These are phyloP conservation scores for Pouteria campechiana DNA, from an alignment of 179 eudicot genomes.

Conservation along the genomic window DNA sequence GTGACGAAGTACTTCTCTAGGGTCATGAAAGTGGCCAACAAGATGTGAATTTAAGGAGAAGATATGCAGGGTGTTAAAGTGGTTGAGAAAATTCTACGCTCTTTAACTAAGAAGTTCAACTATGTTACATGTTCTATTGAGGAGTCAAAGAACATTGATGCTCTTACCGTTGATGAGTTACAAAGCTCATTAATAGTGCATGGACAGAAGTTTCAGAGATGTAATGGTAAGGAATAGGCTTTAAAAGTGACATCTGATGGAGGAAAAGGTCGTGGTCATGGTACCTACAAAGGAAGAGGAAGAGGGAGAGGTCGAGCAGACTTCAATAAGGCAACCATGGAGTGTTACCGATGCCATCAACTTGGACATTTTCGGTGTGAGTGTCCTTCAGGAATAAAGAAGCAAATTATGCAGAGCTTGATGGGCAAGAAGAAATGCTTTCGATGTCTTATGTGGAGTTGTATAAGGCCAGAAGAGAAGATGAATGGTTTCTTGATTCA, in stretches of 20 bases:
- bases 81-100: background rate
- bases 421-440: too few species aligned
- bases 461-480: too few species aligned
- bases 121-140: background rate
- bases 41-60: background rate
- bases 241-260: background rate
- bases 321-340: background rate
- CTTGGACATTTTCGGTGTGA: background rate
- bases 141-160: background rate
- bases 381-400: background rate
- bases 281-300: background rate
- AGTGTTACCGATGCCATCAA: background rate
- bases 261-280: background rate
- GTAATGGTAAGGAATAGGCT: background rate
- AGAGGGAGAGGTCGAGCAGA: background rate
- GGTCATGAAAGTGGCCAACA: background rate
- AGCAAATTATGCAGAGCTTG: too few species aligned
- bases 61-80: background rate
- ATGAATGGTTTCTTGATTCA: slow-evolving; percentile 11
- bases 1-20: background rate
- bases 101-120: background rate
- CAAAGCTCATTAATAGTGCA: background rate
- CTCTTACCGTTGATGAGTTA: background rate
- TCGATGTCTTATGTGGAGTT: too few species aligned
- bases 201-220: background rate